Percentiles rank a stretch among this genome's conserved stretches.
phyloP scores from a whole-genome alignment of 345 rosid species.

The Ceriops zippeliana region DNA sequence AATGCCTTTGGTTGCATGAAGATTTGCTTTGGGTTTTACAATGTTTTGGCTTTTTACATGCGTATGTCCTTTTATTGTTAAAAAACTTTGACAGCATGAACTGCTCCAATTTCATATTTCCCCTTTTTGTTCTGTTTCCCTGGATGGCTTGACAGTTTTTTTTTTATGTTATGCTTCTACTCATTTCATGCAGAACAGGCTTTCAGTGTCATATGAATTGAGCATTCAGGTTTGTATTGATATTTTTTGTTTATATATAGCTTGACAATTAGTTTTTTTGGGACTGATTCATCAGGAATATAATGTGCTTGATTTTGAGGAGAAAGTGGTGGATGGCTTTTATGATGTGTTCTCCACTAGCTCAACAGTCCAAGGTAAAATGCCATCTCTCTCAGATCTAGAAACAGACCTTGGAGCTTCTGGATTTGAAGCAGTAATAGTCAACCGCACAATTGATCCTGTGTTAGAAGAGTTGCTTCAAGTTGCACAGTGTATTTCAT shows the following conservation, averaged over 20 bases:
- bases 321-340: slow-evolving; percentile 91
- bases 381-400: slow-evolving; percentile 84
- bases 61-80: not conserved
- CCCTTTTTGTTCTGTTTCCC: no score
- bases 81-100: not conserved
- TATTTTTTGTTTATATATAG: slow-evolving; percentile 5
- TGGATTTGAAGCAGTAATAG: slow-evolving; percentile 78
- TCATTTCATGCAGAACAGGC: no score
- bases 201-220: no score
- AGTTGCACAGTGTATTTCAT: slow-evolving; percentile 67
- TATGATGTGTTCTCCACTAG: slow-evolving; percentile 75
- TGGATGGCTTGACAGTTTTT: no score
- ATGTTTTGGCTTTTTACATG: not conserved
- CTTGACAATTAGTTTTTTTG: slow-evolving; percentile 16
- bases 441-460: slow-evolving; percentile 67
- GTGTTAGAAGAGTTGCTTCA: slow-evolving; percentile 78
- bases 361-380: slow-evolving; percentile 53
- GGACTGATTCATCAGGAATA: slow-evolving; percentile 58
- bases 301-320: slow-evolving; percentile 89
- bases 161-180: no score
- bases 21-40: not conserved
- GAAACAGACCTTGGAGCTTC: slow-evolving; percentile 66
- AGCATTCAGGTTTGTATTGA: no score
- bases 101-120: no score
- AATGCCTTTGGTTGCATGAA: not conserved